These are phyloP conservation scores for Mariannaea elegans DNA, from an alignment of 2,329 filamentous ascomycete genomes.

Conservation along the genomic window DNA sequence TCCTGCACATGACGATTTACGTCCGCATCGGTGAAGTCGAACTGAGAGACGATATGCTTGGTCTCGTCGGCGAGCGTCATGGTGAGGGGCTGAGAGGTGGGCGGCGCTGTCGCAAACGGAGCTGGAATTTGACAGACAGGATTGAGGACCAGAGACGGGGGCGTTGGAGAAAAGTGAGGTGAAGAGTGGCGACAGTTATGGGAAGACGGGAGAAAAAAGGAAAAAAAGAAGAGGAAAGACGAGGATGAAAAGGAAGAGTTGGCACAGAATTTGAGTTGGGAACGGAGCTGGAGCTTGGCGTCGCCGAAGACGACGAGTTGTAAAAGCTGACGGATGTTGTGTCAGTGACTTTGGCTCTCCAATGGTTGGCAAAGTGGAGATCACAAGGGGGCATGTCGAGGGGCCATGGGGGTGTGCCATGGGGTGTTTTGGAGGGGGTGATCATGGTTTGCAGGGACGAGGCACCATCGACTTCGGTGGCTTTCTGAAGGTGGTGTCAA, in stretches of 20 bases:
- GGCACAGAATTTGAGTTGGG: constrained; percentile 40
- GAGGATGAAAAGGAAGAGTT: constrained; percentile 33
- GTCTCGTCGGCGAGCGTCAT: constrained; percentile 77
- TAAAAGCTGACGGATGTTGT: constrained; percentile 49
- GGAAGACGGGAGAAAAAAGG: constrained; percentile 31
- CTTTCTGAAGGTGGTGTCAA: not conserved
- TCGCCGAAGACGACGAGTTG: constrained; percentile 63
- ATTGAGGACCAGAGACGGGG: constrained; percentile 49
- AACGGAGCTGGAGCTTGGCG: constrained; percentile 53
- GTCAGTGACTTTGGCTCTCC: constrained; percentile 41
- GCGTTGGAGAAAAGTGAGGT: constrained; percentile 40
- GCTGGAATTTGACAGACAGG: constrained; percentile 64
- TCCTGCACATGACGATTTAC: constrained; percentile 84
- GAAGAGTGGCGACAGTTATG: constrained; percentile 41
- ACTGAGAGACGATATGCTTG: constrained; percentile 81
- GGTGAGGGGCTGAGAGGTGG: constrained; percentile 63
- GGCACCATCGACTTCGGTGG: constrained; percentile 9
- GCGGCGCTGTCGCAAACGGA: constrained; percentile 63
- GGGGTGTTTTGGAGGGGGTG: not conserved
- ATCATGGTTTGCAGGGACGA: constrained; percentile 14
- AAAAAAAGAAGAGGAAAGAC: constrained; percentile 24
- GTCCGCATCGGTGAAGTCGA: constrained; percentile 82
- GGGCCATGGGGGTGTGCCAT: constrained; percentile 12
- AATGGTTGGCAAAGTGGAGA: constrained; percentile 32
- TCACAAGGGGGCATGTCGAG: constrained; percentile 26